Evolutionary conservation across 192 early-diverging fungal genomes (phyloP).

Genomic region (Martensiomyces pterosporus): DNA sequence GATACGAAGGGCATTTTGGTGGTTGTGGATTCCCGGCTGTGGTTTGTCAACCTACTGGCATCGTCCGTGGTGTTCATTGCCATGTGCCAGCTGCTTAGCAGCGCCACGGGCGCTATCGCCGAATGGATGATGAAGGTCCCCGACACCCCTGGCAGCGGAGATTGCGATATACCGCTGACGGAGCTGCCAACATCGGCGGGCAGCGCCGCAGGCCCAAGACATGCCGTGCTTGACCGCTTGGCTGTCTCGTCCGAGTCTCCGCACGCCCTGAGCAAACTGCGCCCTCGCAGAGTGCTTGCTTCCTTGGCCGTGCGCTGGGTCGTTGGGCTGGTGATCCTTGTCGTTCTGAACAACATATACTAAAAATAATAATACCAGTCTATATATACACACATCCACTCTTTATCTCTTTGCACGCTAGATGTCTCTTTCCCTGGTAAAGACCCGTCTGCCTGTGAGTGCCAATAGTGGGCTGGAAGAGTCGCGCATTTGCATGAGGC

Average conservation of each 20-base stretch:
- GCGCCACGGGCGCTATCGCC: constrained; percentile 42
- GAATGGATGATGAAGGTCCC: constrained; percentile 22
- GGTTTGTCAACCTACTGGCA: constrained; percentile 51
- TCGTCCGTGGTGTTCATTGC: constrained; percentile 52
- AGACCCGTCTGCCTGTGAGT: no score
- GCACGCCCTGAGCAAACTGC: no score
- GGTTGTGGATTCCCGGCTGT: constrained; percentile 48
- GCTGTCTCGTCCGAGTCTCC: no score
- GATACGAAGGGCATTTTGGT: constrained; percentile 73
- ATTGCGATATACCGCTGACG: constrained; percentile 14
- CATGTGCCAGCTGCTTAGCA: constrained; percentile 47
- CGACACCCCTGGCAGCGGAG: neutral
- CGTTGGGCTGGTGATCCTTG: neutral
- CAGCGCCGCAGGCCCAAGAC: no score
- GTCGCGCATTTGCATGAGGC: no score
- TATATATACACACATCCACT: no score
- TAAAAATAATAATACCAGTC: no score
- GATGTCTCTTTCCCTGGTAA: neutral
- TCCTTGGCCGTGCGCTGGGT: constrained; percentile 24
- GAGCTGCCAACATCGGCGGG: constrained; percentile 12
- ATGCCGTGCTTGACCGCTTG: no score
- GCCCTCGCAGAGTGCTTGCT: no score
- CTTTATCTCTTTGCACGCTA: neutral
- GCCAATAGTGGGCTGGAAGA: no score
- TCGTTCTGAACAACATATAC: constrained; percentile 7